Percentiles rank a stretch among this genome's conserved stretches.
These are phyloP conservation scores for Nicotiana otophora DNA, from an alignment of 257 asterid species.

Conservation along the genomic window DNA sequence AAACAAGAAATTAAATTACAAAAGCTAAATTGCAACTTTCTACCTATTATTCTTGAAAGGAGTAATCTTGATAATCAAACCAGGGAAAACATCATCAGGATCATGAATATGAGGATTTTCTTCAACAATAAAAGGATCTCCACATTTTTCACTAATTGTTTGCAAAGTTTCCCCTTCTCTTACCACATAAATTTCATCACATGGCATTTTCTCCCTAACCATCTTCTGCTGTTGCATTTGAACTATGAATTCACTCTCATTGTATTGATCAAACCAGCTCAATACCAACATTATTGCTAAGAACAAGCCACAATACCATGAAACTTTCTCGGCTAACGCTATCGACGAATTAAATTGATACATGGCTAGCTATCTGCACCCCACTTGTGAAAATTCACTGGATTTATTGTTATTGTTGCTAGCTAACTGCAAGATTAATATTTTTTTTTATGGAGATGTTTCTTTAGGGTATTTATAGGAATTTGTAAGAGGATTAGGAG, in stretches of 20 bases:
- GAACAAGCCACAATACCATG: slow-evolving; percentile 33
- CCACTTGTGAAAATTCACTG: too few relatives aligned
- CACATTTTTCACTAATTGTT: slow-evolving; percentile 68
- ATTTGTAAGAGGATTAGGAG: slow-evolving; percentile 16
- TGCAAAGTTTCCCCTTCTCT: slow-evolving; percentile 79
- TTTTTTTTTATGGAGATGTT: slow-evolving; percentile 2
- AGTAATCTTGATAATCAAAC: slow-evolving; percentile 68
- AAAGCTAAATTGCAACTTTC: neutral
- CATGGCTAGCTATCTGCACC: slow-evolving; percentile 16
- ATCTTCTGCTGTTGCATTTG: neutral
- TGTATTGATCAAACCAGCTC: slow-evolving; percentile 29
- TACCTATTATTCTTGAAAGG: slow-evolving; percentile 33
- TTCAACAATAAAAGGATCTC: slow-evolving; percentile 79
- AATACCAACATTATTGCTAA: slow-evolving; percentile 32
- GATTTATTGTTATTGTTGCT: too few relatives aligned
- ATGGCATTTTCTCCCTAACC: slow-evolving; percentile 14
- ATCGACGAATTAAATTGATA: slow-evolving; percentile 22
- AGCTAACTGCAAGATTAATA: neutral
- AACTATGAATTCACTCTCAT: slow-evolving; percentile 22
- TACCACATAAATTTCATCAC: slow-evolving; percentile 77
- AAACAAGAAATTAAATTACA: too few relatives aligned
- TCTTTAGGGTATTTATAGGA: slow-evolving; percentile 15
- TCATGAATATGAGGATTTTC: slow-evolving; percentile 90
- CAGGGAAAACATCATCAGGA: slow-evolving; percentile 87
- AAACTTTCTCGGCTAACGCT: slow-evolving; percentile 28